Conservation (phyloP, 108 stramenopile species). For the Cyclotella sp. region DNA sequence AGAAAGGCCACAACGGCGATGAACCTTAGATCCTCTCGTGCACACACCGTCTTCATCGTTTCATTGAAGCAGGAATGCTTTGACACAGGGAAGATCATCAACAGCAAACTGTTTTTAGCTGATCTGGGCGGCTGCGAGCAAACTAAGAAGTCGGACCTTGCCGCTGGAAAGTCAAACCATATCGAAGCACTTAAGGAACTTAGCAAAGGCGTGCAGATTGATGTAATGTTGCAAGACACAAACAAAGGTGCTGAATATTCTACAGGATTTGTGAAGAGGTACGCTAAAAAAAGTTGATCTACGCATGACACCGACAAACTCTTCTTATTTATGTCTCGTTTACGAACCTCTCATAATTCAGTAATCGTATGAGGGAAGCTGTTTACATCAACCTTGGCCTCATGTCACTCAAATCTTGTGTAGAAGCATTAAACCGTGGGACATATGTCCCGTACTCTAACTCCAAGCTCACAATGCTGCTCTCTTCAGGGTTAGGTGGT, state of each 20-base stretch:
- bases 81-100: constrained; percentile 36
- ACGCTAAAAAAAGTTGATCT: too few relatives aligned
- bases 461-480: constrained; percentile 76
- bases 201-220: not conserved
- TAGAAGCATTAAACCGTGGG: constrained; percentile 53
- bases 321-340: too few relatives aligned
- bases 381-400: constrained; percentile 75
- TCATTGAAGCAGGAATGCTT: constrained; percentile 54
- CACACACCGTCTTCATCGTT: constrained; percentile 70
- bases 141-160: constrained; percentile 57
- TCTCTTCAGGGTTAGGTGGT: constrained; percentile 69
- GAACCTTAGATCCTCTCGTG: constrained; percentile 71
- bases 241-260: constrained; percentile 25
- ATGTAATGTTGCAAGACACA: not conserved
- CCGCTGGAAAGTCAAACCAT: constrained; percentile 37
- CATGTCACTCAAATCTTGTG: constrained; percentile 65
- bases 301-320: too few relatives aligned
- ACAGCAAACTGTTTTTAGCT: constrained; percentile 62
- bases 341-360: too few relatives aligned
- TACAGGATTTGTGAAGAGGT: constrained; percentile 46
- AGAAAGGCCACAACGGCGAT: constrained; percentile 71
- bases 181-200: constrained; percentile 39
- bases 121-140: constrained; percentile 80
- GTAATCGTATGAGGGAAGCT: constrained; percentile 69
- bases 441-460: constrained; percentile 70